These are phyloP conservation scores for Extremus antarcticus DNA, from an alignment of 495 filamentous ascomycete genomes.

Conservation along the genomic window DNA sequence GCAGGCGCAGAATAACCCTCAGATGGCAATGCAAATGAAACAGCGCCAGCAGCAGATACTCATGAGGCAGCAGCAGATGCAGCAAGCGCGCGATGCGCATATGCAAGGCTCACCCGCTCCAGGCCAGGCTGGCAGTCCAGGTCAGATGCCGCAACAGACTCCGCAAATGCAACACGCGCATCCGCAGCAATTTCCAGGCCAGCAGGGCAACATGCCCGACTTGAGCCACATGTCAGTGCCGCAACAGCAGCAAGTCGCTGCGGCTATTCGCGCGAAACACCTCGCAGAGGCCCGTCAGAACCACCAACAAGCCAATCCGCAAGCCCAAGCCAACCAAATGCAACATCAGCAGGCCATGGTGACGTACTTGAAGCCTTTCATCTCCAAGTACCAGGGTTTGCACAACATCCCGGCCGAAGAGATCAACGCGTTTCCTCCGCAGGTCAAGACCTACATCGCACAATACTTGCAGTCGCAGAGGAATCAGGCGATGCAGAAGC, in stretches of 20 bases:
- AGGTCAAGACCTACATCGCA: not conserved
- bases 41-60: not conserved
- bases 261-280: slow-evolving; percentile 3
- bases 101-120: not conserved
- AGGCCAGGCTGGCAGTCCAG: slow-evolving; percentile 2
- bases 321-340: not conserved
- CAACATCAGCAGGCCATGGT: not conserved
- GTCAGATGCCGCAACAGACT: slow-evolving; percentile 3
- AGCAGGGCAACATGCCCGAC: slow-evolving; percentile 8
- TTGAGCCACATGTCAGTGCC: not conserved
- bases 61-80: slow-evolving; percentile 1
- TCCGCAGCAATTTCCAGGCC: slow-evolving; percentile 1
- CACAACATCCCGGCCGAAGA: slow-evolving; percentile 2
- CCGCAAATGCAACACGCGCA: slow-evolving; percentile 16
- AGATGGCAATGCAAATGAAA: not conserved
- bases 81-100: slow-evolving; percentile 4
- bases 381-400: slow-evolving; percentile 2
- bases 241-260: slow-evolving; percentile 4
- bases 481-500: not conserved
- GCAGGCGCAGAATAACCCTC: slow-evolving; percentile 1
- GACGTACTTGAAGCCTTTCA: not conserved
- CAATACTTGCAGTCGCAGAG: not conserved
- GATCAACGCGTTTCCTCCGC: not conserved
- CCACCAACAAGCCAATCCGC: slow-evolving; percentile 15
- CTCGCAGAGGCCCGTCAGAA: not conserved